These are phyloP conservation scores for Ceraceosorus guamensis DNA, from an alignment of 1,284 basidiomycete species.

Conservation along the genomic window DNA sequence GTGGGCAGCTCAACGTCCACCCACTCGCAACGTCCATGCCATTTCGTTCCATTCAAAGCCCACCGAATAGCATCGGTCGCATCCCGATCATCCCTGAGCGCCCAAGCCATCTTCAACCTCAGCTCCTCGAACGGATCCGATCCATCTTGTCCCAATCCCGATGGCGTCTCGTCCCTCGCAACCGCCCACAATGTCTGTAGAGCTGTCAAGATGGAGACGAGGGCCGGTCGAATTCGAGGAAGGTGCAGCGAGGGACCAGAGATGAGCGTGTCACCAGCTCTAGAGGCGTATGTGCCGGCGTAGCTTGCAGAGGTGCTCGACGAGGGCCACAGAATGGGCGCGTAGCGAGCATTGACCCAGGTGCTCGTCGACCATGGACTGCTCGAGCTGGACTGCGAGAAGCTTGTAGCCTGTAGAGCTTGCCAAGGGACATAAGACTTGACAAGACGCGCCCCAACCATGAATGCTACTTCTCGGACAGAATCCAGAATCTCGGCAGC, in stretches of 20 bases:
- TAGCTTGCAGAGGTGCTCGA: conserved; percentile 1
- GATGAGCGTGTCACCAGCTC: conserved; percentile 23
- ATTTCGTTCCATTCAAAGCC: conserved; percentile 48
- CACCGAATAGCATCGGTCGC: conserved; percentile 17
- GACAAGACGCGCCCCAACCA: conserved; percentile 19
- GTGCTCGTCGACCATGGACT: not conserved
- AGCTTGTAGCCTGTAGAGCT: conserved; percentile 5
- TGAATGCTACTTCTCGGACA: conserved; percentile 20
- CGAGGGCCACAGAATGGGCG: not conserved
- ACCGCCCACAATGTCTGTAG: conserved; percentile 40
- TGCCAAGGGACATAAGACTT: conserved; percentile 26
- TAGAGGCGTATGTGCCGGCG: conserved; percentile 18
- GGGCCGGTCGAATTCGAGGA: conserved; percentile 27
- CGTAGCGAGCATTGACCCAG: not conserved
- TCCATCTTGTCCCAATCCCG: not conserved
- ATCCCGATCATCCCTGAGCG: conserved; percentile 20
- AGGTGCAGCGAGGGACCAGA: conserved; percentile 14
- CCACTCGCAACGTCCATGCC: conserved; percentile 80
- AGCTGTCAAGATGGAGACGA: conserved; percentile 35
- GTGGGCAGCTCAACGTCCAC: conserved; percentile 49
- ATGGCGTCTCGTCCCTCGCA: conserved; percentile 31
- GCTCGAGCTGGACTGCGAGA: not conserved
- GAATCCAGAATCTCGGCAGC: conserved; percentile 27
- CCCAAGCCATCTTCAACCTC: conserved; percentile 34
- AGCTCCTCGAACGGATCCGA: conserved; percentile 28